These are phyloP conservation scores for Pseudopyricularia cyperi DNA, from an alignment of 2,329 filamentous ascomycete species.

Conservation along the genomic window DNA sequence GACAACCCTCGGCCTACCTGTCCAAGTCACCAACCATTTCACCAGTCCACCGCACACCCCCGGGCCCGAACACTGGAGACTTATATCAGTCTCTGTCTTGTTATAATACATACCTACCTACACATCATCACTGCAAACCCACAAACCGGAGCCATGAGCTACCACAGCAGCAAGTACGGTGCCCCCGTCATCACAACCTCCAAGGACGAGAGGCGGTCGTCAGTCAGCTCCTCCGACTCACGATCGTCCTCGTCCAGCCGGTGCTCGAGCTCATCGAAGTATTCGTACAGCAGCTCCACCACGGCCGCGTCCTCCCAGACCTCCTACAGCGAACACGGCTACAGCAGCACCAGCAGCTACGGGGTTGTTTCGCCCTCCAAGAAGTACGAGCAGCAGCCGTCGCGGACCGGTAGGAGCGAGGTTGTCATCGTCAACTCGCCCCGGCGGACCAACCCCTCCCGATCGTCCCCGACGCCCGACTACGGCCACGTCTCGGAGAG, in stretches of 20 bases:
- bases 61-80: too few species aligned
- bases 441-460: background rate
- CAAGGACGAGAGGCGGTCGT: background rate
- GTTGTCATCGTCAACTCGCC: conserved; percentile 1
- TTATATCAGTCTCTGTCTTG: background rate
- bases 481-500: background rate
- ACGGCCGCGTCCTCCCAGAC: background rate
- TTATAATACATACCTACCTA: background rate
- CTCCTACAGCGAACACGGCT: background rate
- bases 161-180: conserved; percentile 3
- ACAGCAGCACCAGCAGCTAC: too few species aligned
- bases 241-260: background rate
- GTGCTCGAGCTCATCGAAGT: background rate
- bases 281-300: background rate
- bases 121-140: background rate
- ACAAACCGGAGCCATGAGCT: conserved; percentile 1
- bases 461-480: background rate
- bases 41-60: too few species aligned
- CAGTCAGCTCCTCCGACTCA: conserved; percentile 1
- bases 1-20: too few species aligned
- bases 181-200: background rate
- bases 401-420: background rate
- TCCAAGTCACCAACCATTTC: background rate
- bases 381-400: too few species aligned
- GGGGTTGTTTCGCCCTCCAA: background rate